Base-by-base conservation (phyloP, 441 rosid genomes). In the Arabidopsis lyrata region DNA sequence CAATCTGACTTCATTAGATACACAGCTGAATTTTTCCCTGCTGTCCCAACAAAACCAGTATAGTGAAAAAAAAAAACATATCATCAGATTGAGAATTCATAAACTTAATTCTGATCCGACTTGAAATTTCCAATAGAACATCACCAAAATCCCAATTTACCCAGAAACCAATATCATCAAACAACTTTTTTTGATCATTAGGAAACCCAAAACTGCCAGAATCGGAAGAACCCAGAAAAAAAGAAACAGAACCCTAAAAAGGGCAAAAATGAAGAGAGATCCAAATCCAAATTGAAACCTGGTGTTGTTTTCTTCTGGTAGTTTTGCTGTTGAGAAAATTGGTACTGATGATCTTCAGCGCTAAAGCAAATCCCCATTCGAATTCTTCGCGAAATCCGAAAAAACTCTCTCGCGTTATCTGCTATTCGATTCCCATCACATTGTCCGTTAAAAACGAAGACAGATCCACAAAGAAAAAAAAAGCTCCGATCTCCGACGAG, bases 331-430 rank as follows among this genome's bases (percentile, higher is more conserved):
- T 70, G 82, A 20, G 71, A 77, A 18, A 39, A 78, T 20, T 74
- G 80, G 48, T 53, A 74, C 57, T 81, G 75, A 8, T 79, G 77
- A 71, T 87, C 93, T 75, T 74, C 93, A 68, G 72, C 66, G 66
- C 97, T 90, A 44, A 84, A 91, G 77, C 97, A 94, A 78, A 81
- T 80, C 88, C 97, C 98, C 98, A 91, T 91, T n/a, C 68, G 76
- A 88, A 81, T 82, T 64, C 66, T 14, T n/a, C 3, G 2, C 27
- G 27, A n/a, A 41, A 4, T 44, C 14, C 18, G 49, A 14, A 42
- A 81, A 68, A 15, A 32, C 56, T 10, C 8, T 34, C 31, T 29
- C 31, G 31, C 31, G 31, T 24, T 53, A 0, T 69, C 11, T 61
- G 11, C 15, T 36, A 61, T 71, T 58, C 7, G n/a, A 38, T 63